Percentiles rank a stretch among this genome's conserved stretches.
These are phyloP conservation scores for Aeschynomene evenia DNA, from an alignment of 306 rosid species.

Conservation along the genomic window DNA sequence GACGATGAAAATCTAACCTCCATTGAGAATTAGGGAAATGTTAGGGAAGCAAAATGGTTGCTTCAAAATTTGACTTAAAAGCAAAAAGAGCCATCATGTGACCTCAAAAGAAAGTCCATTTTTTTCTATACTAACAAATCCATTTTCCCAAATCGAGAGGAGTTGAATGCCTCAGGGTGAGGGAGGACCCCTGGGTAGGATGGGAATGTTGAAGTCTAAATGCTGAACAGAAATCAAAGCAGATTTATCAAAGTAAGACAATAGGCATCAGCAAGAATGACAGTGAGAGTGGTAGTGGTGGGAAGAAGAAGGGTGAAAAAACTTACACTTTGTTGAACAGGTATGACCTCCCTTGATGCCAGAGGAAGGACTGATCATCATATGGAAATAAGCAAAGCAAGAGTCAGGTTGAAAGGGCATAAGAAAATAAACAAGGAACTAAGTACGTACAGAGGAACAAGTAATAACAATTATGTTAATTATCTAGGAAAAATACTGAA, in stretches of 20 bases:
- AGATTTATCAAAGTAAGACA: neutral
- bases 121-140: too few relatives aligned
- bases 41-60: neutral
- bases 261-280: neutral
- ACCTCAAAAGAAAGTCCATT: too few relatives aligned
- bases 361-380: constrained; percentile 65
- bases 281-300: too few relatives aligned
- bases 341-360: constrained; percentile 74
- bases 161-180: constrained; percentile 14
- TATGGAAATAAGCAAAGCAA: constrained; percentile 33
- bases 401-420: constrained; percentile 32
- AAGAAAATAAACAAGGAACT: neutral
- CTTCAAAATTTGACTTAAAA: neutral
- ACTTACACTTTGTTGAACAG: too few relatives aligned
- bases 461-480: constrained; percentile 4
- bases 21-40: neutral
- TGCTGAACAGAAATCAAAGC: neutral
- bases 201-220: neutral
- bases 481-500: constrained; percentile 3
- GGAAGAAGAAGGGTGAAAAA: too few relatives aligned
- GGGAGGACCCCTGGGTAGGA: neutral
- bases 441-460: neutral
- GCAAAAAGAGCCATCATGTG: neutral
- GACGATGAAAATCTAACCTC: neutral
- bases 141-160: constrained; percentile 19